Base-by-base conservation (phyloP, 495 filamentous ascomycete genomes). In the Terfezia claveryi region DNA sequence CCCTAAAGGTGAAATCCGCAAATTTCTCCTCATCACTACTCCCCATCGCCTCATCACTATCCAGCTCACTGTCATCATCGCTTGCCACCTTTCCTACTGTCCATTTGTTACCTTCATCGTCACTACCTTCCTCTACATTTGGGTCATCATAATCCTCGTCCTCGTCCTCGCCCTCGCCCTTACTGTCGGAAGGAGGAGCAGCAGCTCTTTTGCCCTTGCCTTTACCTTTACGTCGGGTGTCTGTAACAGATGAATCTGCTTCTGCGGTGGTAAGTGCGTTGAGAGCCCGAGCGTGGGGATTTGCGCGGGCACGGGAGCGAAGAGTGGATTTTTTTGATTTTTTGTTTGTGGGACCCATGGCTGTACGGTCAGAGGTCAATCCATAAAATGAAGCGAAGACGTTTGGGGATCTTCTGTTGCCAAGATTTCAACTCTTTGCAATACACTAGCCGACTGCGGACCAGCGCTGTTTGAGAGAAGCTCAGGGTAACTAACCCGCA, bases 31-130 rank as follows among this genome's bases (percentile, higher is more conserved):
- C 80, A 61, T 93, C 86, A 59, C 84, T 88, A 56, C 81, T 81
- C 9, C 87, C 89, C 73, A 95, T 82, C 37, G 89, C 89, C 64
- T 94, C 89, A 56, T 95, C 89, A 58, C 81, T 87, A 65, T 96
- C 87, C 51, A 96, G 70, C 57, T 92, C 87, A 36, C 77, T 82
- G 57, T 89, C 85, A 53, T 91, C 77, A 55, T 86, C 82, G 55
- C 73, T 83, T 51, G 75, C 79, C 16, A 80, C 79, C 56, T 83
- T 74, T 51, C 85, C 85, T 38, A 92, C 65, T 59, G 74, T 81
- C 91, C 91, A 98, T 61, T 84, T 75, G 67, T 91, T 82, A 17
- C 87, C 88, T 58, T 94, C 86, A 54, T 81, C 85, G 62, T 95
- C 89, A 54, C 80, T 85, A 2, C 85, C 85, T 49, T 66, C 64